Percentiles rank a stretch among this genome's conserved stretches.
Conservation (phyloP, 139 green algal species). For the Coelastrella sp. region DNA sequence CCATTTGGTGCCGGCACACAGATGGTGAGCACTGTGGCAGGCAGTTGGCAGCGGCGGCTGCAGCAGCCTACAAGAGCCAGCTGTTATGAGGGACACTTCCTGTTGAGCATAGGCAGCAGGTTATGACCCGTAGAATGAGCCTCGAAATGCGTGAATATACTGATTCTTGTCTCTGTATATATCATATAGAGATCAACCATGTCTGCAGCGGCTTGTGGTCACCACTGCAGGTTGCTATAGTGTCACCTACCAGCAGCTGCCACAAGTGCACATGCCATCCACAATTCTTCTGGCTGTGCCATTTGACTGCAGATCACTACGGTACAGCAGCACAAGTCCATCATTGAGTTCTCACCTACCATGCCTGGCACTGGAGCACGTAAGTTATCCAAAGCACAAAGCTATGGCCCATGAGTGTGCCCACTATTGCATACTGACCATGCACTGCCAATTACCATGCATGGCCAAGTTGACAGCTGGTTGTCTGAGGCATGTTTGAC, state of each 20-base stretch:
- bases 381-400: background rate
- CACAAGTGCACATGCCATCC: no score
- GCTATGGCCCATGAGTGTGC: no score
- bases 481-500: no score
- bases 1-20: conserved; percentile 18
- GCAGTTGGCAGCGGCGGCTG: background rate
- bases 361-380: background rate
- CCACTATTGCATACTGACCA: no score
- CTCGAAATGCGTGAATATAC: no score
- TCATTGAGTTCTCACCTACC: conserved; percentile 37
- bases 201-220: no score
- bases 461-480: no score
- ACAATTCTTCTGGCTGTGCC: background rate
- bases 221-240: background rate
- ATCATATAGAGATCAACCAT: no score
- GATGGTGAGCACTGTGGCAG: conserved; percentile 19
- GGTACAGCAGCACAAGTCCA: conserved; percentile 27
- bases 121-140: no score
- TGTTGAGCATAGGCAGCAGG: no score
- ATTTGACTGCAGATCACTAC: conserved; percentile 38
- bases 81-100: background rate
- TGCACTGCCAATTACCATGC: no score
- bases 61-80: background rate
- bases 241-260: background rate
- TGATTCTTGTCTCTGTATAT: no score